Evolutionary conservation across 1,139 yeast species (phyloP).

Genomic region (Arxiozyma bovina): DNA sequence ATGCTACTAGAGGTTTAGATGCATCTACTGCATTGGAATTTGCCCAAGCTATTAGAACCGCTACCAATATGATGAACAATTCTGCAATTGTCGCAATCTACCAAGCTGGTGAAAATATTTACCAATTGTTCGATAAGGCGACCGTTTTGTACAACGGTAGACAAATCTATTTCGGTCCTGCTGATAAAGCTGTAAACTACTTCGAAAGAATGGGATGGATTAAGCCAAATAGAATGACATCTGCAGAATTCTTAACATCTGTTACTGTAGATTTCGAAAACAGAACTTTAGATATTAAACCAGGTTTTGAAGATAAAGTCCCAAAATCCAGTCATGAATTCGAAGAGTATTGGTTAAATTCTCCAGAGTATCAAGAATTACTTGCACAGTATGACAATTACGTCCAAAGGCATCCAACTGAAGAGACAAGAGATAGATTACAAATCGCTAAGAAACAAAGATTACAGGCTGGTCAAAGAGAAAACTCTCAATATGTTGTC

Average conservation of each 20-base stretch:
- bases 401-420: conserved; percentile 32
- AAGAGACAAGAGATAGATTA: conserved; percentile 37
- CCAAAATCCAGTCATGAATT: conserved; percentile 53
- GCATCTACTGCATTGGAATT: conserved; percentile 66
- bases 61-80: conserved; percentile 46
- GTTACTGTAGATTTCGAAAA: conserved; percentile 38
- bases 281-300: conserved; percentile 35
- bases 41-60: conserved; percentile 51
- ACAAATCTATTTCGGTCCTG: conserved; percentile 54
- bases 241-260: conserved; percentile 64
- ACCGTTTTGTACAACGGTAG: conserved; percentile 51
- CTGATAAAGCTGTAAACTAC: conserved; percentile 43
- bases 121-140: conserved; percentile 54
- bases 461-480: conserved; percentile 39
- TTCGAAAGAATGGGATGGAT: conserved; percentile 54
- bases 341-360: conserved; percentile 45
- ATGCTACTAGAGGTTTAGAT: conserved; percentile 72
- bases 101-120: conserved; percentile 63
- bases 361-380: conserved; percentile 40
- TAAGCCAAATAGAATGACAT: conserved; percentile 54
- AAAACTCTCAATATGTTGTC: conserved; percentile 39
- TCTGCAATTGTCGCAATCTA: conserved; percentile 56
- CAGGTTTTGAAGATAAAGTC: conserved; percentile 47
- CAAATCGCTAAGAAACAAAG: conserved; percentile 37
- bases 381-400: conserved; percentile 38